phyloP scores from a whole-genome alignment of 164 flowering plant genomes.

The Piper betle region DNA sequence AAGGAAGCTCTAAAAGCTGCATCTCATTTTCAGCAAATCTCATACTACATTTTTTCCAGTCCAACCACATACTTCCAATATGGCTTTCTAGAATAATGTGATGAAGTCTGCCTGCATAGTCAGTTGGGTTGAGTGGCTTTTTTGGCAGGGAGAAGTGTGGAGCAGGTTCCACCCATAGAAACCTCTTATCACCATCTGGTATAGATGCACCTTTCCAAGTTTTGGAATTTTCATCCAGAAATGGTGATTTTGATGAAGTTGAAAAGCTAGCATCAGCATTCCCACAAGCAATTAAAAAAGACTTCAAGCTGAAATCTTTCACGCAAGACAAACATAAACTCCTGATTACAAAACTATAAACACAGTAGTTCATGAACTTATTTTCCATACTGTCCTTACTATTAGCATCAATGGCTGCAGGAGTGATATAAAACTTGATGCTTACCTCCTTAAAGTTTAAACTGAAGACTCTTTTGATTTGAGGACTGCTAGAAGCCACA shows the following conservation, averaged over 20 bases:
- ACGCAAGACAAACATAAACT: constrained; percentile 23
- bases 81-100: constrained; percentile 18
- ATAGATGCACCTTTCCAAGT: constrained; percentile 1
- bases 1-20: constrained; percentile 34
- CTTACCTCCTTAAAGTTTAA: constrained; percentile 34
- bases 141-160: constrained; percentile 14
- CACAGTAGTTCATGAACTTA: constrained; percentile 14
- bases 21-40: constrained; percentile 22
- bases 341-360: constrained; percentile 33
- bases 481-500: constrained; percentile 12
- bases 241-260: constrained; percentile 12
- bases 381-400: too few relatives aligned
- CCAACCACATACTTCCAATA: constrained; percentile 42
- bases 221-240: constrained; percentile 2
- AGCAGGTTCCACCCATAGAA: constrained; percentile 59
- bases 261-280: constrained; percentile 30
- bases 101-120: constrained; percentile 10
- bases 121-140: constrained; percentile 6
- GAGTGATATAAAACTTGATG: constrained; percentile 24
- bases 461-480: constrained; percentile 18
- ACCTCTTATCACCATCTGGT: constrained; percentile 11
- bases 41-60: constrained; percentile 28
- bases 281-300: constrained; percentile 42
- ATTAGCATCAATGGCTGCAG: constrained; percentile 9
- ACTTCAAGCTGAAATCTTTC: constrained; percentile 24